Evolutionary conservation across 768 basidiomycete species (phyloP).

Genomic region (Tulasnella sp.): DNA sequence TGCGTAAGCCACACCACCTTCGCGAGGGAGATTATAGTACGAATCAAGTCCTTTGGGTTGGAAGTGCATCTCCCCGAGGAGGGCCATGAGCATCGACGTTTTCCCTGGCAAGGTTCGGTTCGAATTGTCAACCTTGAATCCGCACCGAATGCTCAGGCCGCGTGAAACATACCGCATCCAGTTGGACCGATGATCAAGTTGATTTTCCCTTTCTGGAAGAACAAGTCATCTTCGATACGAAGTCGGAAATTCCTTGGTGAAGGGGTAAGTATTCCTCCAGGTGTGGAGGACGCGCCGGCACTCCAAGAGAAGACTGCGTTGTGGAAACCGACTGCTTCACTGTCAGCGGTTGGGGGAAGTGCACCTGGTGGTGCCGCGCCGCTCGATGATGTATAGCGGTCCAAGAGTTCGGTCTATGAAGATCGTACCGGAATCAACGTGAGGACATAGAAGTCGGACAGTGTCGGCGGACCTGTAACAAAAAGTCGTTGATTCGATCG

Average conservation of each 20-base stretch:
- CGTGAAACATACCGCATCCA: slow-evolving; percentile 33
- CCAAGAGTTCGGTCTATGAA: slow-evolving; percentile 39
- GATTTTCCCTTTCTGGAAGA: slow-evolving; percentile 40
- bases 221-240: slow-evolving; percentile 37
- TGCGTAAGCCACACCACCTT: slow-evolving; percentile 69
- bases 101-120: slow-evolving; percentile 26
- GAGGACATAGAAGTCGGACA: neutral
- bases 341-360: slow-evolving; percentile 29
- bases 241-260: slow-evolving; percentile 44
- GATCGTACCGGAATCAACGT: neutral
- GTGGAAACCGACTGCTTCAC: slow-evolving; percentile 30
- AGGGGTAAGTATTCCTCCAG: slow-evolving; percentile 43
- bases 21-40: slow-evolving; percentile 66
- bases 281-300: slow-evolving; percentile 50
- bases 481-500: slow-evolving; percentile 53
- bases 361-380: slow-evolving; percentile 25
- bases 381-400: slow-evolving; percentile 34
- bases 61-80: slow-evolving; percentile 44
- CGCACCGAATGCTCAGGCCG: neutral
- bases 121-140: neutral
- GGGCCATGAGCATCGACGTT: slow-evolving; percentile 36
- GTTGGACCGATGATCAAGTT: slow-evolving; percentile 43
- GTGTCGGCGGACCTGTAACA: slow-evolving; percentile 38
- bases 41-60: slow-evolving; percentile 44
- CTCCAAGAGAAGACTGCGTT: slow-evolving; percentile 52